Percentiles rank a stretch among this genome's conserved stretches.
Evolutionary conservation across 495 filamentous ascomycete species (phyloP).

Genomic region (Neurospora sp.): DNA sequence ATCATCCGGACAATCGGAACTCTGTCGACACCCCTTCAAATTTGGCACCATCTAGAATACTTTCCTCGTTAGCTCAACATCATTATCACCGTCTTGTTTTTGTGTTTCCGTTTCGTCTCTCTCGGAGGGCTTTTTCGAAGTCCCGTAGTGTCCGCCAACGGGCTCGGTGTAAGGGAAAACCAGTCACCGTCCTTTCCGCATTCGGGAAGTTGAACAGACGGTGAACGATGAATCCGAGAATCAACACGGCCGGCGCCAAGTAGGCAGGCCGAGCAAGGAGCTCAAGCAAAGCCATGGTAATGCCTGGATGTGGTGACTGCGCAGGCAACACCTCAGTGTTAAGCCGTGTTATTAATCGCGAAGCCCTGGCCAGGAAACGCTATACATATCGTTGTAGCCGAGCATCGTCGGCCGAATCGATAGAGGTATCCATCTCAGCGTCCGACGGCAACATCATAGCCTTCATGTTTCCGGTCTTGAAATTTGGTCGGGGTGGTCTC

Average conservation of each 20-base stretch:
- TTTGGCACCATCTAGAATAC: too few species aligned
- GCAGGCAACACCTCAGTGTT: too few species aligned
- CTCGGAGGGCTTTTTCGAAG: conserved; percentile 20
- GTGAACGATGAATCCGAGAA: conserved; percentile 18
- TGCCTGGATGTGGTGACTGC: neutral
- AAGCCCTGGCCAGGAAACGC: neutral
- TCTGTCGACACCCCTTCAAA: too few species aligned
- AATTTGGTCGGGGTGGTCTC: neutral
- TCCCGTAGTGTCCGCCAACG: conserved; percentile 23
- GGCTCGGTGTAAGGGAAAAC: conserved; percentile 26
- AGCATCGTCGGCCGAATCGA: neutral
- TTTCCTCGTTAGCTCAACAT: too few species aligned
- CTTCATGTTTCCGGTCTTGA: neutral
- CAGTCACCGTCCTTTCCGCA: conserved; percentile 20
- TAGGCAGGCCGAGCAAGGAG: conserved; percentile 16
- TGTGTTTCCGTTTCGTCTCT: conserved; percentile 18
- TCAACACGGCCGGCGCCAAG: conserved; percentile 13
- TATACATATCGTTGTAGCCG: neutral
- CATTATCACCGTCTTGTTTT: conserved; percentile 7
- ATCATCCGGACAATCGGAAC: too few species aligned
- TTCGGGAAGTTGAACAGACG: conserved; percentile 2
- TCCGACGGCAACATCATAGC: neutral
- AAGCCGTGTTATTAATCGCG: neutral
- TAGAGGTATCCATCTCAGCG: neutral
- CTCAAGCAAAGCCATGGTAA: conserved; percentile 3